Base-by-base conservation (phyloP, 1,284 basidiomycete species). In the Sanguinoderma infundibulare region DNA sequence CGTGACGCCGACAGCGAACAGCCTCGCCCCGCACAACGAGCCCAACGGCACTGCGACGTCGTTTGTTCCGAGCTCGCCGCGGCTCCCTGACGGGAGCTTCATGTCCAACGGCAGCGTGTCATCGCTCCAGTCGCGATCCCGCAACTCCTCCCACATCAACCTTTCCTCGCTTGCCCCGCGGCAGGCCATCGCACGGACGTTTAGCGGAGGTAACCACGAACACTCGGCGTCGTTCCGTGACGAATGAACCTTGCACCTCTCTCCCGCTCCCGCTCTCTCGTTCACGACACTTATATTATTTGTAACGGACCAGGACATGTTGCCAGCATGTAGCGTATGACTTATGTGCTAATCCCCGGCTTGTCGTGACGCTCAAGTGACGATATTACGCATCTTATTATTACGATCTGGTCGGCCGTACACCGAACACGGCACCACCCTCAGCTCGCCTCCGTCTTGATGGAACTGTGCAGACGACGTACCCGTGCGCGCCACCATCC, bases 131-230 rank as follows among this genome's bases (percentile, higher is more conserved):
- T 76, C 76, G 46, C 83, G 88, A 28, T 90, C 89, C 64, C 78
- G 86, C 64, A 90, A 89, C 64, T 80, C 80, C 7, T 90, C 88
- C 1, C 83, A 87, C 70, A 80, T 86, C 72, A 90, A 83, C 69
- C 70, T 90, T 32, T 79, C 83, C 49, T 79, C 77, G 46, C 69
- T 83, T 55, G 74, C 79, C 40, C 80, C 87, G 46, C 78, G 85
- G 54, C 81, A 79, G 63, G 63, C 72, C 24, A 56, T 72, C 50
- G 73, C 76, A 60, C 74, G 77, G 69, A 72, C 75, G 40, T 72
- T 59, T 55, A 76, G 73, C 61, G 56, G 61, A 36, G 69, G 62
- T 26, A 57, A 70, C 57, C 64, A 69, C 57, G 57, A 63, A 34
- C 63, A 65, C 42, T 47, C 61, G 5, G 61, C 53, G 51, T 58